Base-by-base conservation (phyloP, 2,329 filamentous ascomycete genomes). In the Endocalyx cinctus region DNA sequence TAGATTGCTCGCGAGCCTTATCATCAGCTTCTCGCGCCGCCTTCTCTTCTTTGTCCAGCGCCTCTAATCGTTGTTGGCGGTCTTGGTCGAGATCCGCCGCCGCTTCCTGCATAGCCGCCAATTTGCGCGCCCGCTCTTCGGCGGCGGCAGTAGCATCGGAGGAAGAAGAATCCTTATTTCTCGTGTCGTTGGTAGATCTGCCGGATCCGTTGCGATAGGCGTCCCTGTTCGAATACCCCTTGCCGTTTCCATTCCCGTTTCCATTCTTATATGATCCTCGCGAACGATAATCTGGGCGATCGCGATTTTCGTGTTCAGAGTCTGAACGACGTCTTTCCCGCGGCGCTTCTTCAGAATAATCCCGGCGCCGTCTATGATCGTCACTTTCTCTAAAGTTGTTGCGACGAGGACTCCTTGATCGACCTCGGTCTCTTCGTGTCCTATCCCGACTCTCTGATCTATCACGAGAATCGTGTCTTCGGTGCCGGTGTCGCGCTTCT, bases 51-150 rank as follows among this genome's bases (percentile, higher is more conserved):
- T 77, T 74, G 16, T 77, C 79, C 13, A 89, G 63, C 1, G 77
- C 77, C 0, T 77, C 74, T 8, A 94, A 64, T 16, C 87, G 75
- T 38, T 74, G 70, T 43, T 76, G 75, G 19, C 87, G 79, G 46
- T 84, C 79, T n/a, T 67, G 54, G 47, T 90, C 84, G 29, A 94
- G 66, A 10, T 82, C 76, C 1, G 69, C 71, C 5, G 84, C 84
- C 17, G 79, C 81, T 13, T 73, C 72, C 55, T 85, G 82, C 84
- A 88, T 87, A 7, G 78, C 80, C 12, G 79, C 82, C 13, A 87
- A 61, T 54, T 79, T 85, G 16, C 73, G 71, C 10, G 79, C 77
- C n/a, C 71, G 69, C 41, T 83, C 79, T 15, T 76, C 72, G 14
- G 39, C 46, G 4, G 45, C 41, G 1, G 43, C 49, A 2, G 34